Base-by-base conservation (phyloP, 345 rosid species). In the Aquilaria yunnanensis region DNA sequence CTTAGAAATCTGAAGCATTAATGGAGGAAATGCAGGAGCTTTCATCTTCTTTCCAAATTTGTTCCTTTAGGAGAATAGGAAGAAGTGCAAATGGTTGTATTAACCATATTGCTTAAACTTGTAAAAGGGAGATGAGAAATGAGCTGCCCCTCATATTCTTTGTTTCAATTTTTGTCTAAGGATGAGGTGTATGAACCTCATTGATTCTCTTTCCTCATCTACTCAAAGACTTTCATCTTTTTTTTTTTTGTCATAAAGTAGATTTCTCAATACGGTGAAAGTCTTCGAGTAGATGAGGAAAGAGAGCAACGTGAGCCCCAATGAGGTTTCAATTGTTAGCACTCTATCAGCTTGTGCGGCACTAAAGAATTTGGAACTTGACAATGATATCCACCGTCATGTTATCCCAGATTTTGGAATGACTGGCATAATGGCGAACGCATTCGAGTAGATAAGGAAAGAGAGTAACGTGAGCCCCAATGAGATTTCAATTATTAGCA, bases 291-390 rank as follows among this genome's bases (percentile, higher is more conserved):
- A 66, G 64, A 83, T 89, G 92, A 65, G 72, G 57, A 51, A 49
- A 2, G 84, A 80, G 58, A 69, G 78, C 54, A 33, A 51, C n/a
- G 72, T 77, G 56, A 80, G 47, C 65, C 85, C 94, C 1, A 83
- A 78, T 14, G 92, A 89, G 61, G 72, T 85, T 63, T 81, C 94
- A 1, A 68, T 85, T 32, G 94, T 81, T 59, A 83, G 84, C 74
- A 83, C 80, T 31, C 86, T 90, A 47, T 80, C 92, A 0, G 96
- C 95, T 63, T 90, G 89, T 67, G 70, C 88, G 0, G 80, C 75
- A 11, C 56, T 80, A 74, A 78, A 82, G 71, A 75, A 65, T 61
- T 51, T 85, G 56, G 78, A 83, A 50, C 73, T 83, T 37, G 94
- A 88, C 53, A 72, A 73, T 75, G 69, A 75, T 61, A 80, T 87